These are phyloP conservation scores for Mariannaea elegans DNA, from an alignment of 2,329 filamentous ascomycete genomes.

Conservation along the genomic window DNA sequence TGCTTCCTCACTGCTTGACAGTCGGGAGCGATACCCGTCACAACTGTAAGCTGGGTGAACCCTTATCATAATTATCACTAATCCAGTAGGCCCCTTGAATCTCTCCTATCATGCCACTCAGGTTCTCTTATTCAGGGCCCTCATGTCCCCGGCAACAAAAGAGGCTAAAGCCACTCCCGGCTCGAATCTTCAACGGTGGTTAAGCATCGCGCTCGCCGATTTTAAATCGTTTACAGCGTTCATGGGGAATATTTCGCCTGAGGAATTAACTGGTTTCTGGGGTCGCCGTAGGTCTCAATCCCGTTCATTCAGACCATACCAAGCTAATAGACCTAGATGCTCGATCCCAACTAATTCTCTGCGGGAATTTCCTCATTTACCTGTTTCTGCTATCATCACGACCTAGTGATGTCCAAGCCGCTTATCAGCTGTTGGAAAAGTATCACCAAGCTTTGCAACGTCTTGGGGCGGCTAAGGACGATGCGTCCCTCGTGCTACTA, in stretches of 20 bases:
- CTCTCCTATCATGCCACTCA: slow-evolving; percentile 53
- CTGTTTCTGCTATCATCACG: slow-evolving; percentile 55
- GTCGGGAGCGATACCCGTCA: slow-evolving; percentile 26
- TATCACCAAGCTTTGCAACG: slow-evolving; percentile 50
- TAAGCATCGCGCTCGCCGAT: slow-evolving; percentile 45
- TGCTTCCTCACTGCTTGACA: slow-evolving; percentile 46
- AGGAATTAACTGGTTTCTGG: slow-evolving; percentile 54
- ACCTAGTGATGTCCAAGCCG: slow-evolving; percentile 43
- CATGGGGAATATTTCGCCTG: slow-evolving; percentile 46
- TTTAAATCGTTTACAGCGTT: slow-evolving; percentile 51
- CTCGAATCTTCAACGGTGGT: slow-evolving; percentile 49
- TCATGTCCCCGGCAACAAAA: slow-evolving; percentile 57
- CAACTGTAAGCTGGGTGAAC: too few relatives aligned
- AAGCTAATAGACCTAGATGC: slow-evolving; percentile 36
- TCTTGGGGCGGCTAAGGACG: slow-evolving; percentile 44
- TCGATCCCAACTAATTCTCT: slow-evolving; percentile 56
- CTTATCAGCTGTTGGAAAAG: slow-evolving; percentile 48
- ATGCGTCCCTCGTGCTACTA: slow-evolving; percentile 44
- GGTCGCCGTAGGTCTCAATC: slow-evolving; percentile 49
- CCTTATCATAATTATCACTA: too few relatives aligned
- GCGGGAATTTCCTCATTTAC: slow-evolving; percentile 59
- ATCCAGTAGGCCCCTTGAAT: slow-evolving; percentile 51
- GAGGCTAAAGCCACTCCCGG: slow-evolving; percentile 48
- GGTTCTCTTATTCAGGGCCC: slow-evolving; percentile 52
- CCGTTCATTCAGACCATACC: neutral